These are phyloP conservation scores for Colletotrichum tanaceti DNA, from an alignment of 2,329 filamentous ascomycete genomes.

Conservation along the genomic window DNA sequence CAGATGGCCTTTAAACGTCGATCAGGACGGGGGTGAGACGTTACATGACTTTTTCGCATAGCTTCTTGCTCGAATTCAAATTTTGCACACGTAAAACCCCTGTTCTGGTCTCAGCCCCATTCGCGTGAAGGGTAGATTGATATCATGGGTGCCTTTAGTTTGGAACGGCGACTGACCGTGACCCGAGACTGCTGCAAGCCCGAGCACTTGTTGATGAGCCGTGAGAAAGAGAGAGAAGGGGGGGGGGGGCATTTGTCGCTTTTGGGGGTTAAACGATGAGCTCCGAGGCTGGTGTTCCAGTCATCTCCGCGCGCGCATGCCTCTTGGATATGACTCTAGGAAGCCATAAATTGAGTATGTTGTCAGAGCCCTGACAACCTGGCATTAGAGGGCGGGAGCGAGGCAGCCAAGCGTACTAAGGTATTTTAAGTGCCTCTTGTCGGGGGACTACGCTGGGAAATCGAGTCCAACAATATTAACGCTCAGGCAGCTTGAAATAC, in stretches of 20 bases:
- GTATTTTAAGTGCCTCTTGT: background rate
- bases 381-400: background rate
- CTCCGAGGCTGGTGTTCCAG: background rate
- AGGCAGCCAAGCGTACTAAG: background rate
- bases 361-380: background rate
- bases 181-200: background rate
- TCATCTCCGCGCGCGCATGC: too few relatives aligned
- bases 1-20: constrained; percentile 39
- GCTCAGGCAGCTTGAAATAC: background rate
- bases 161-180: background rate
- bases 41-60: constrained; percentile 38
- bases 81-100: constrained; percentile 1
- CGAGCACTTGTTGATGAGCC: background rate
- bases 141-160: background rate
- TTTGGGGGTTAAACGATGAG: too few relatives aligned
- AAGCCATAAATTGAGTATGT: background rate
- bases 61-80: constrained; percentile 22
- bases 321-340: background rate
- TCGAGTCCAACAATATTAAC: background rate
- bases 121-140: background rate
- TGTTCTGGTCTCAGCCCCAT: background rate
- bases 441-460: background rate
- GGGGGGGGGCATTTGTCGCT: background rate
- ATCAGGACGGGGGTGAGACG: constrained; percentile 35
- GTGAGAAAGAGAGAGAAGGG: background rate